Evolutionary conservation across 2,329 filamentous ascomycete genomes (phyloP).

Genomic region (Colletotrichum musicola): DNA sequence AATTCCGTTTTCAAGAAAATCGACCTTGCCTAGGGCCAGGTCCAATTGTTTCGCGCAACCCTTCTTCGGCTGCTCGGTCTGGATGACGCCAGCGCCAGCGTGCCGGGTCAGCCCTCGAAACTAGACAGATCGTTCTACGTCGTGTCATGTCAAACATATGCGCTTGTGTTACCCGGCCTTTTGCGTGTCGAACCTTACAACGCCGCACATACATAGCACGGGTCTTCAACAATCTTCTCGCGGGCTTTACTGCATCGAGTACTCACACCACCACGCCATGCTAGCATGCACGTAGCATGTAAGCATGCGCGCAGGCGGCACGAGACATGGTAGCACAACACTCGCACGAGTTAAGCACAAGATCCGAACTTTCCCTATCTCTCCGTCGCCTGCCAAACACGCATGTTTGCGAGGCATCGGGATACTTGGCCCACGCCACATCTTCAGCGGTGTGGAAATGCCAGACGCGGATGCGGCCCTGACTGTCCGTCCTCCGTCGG

Average conservation of each 20-base stretch:
- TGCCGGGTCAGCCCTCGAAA: not conserved
- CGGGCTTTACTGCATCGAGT: not conserved
- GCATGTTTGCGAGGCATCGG: not conserved
- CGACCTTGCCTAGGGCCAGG: not conserved
- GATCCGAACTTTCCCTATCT: not conserved
- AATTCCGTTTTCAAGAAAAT: not conserved
- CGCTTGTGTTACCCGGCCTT: not conserved
- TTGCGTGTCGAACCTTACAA: not conserved
- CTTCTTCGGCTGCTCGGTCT: constrained; percentile 1
- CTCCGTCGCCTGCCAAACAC: constrained; percentile 1
- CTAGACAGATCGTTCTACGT: constrained; percentile 3
- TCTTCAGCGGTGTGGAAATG: constrained; percentile 2
- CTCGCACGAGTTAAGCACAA: not conserved
- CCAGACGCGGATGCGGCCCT: not conserved
- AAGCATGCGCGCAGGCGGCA: not conserved
- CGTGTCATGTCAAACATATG: not conserved
- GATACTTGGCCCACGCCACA: not conserved
- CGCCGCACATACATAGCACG: no score
- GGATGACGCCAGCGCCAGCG: constrained; percentile 10
- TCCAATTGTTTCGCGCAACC: not conserved
- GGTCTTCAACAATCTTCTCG: not conserved
- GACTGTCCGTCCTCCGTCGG: not conserved
- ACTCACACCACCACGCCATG: constrained; percentile 6
- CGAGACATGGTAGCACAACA: not conserved
- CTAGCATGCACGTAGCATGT: not conserved